A percentile compares a stretch with the other conserved stretches of the same genome.
Conservation (phyloP, 2,329 filamentous ascomycete genomes). For the Hymenoscyphus occultus region DNA sequence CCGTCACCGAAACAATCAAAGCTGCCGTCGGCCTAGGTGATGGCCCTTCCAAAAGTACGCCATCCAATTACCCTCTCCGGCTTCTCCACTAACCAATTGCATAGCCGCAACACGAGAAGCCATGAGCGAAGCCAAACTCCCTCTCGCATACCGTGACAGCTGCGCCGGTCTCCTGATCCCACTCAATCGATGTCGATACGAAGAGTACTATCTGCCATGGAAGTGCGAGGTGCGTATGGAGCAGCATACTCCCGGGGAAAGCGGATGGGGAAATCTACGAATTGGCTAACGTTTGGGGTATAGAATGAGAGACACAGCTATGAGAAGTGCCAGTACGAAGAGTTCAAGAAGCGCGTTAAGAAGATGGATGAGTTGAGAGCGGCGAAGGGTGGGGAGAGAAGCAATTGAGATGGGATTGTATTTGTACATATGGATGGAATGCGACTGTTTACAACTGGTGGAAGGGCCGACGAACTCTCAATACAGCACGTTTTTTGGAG, state of each 20-base stretch:
- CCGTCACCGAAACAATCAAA: constrained; percentile 47
- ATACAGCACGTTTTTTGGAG: not conserved
- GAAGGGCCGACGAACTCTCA: constrained; percentile 3
- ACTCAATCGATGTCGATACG: constrained; percentile 88
- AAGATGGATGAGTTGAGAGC: constrained; percentile 97
- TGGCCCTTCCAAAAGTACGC: constrained; percentile 28
- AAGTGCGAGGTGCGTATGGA: constrained; percentile 78
- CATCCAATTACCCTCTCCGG: constrained; percentile 4
- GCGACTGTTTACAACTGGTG: not conserved
- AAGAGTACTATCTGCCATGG: constrained; percentile 94
- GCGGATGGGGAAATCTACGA: not conserved
- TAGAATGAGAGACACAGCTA: constrained; percentile 96
- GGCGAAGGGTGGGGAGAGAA: constrained; percentile 78
- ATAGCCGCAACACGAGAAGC: constrained; percentile 80
- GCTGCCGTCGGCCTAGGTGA: constrained; percentile 45
- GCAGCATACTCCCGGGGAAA: constrained; percentile 6
- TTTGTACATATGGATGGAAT: constrained; percentile 27
- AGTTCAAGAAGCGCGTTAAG: constrained; percentile 96
- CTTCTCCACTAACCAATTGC: constrained; percentile 17
- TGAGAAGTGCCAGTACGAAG: constrained; percentile 98
- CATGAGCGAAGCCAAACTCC: constrained; percentile 88
- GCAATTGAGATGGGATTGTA: constrained; percentile 58
- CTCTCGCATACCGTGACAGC: constrained; percentile 88
- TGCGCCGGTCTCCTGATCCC: constrained; percentile 94
- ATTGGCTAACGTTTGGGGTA: constrained; percentile 5